Base-by-base conservation (phyloP, 2,329 filamentous ascomycete species). In the Stemphylium beticola region DNA sequence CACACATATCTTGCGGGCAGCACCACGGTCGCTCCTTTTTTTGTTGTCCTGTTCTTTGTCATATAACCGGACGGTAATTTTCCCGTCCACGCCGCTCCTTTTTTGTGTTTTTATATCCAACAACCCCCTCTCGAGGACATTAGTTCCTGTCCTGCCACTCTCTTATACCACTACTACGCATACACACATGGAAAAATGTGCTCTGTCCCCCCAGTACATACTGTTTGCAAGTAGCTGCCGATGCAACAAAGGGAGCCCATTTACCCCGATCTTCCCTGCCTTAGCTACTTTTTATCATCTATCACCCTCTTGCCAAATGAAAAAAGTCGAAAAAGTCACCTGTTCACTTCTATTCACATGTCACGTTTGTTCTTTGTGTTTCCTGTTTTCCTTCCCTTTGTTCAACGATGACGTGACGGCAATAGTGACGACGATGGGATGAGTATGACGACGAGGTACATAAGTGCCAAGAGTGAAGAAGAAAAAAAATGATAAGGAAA, bases 31-130 rank as follows among this genome's bases (percentile, higher is more conserved):
- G 45, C 40, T 49, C 54, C 36, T 42, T 64, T 11, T 29, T 29
- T 11, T 29, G 26, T 51, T 20, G 26, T 38, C 24, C 29, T 54
- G 44, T 55, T 40, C 41, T 44, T 55, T 59, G 49, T 58, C 47
- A 31, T 58, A 22, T 24, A 24, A 24, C 31, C 26, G 54, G 44
- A 60, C 57, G 58, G 58, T 61, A 61, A 61, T 61, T 55, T 61
- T 43, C 32, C 26, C 49, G 58, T 61, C 55, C 52, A 48, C 36
- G 52, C 55, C 58, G 53, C 51, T 61, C 55, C 43, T 60, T 61
- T 49, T 20, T 32, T 11, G 2, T 7, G 10, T 20, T 20, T 29
- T 11, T 10, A 29, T 29, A 29, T 29, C 43, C n/a, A 11, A 15
- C 9, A 14, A 26, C 29, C 31, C 49, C 31, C 48, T 12, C 45